Base-by-base conservation (phyloP, 2,329 filamentous ascomycete species). In the Phialocephala subalpina region DNA sequence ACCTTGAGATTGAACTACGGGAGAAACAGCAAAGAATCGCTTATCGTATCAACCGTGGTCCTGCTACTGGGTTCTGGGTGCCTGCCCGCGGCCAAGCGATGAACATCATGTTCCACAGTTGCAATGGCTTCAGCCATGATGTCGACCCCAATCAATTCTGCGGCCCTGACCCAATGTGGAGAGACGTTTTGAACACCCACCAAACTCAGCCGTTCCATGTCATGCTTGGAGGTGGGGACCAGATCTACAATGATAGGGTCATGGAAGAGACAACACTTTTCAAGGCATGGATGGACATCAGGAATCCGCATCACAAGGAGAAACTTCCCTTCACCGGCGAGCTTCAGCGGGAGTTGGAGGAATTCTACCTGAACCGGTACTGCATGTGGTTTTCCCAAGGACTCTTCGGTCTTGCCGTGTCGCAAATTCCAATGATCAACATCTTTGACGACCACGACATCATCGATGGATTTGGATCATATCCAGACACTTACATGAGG, bases 21-120 rank as follows among this genome's bases (percentile, higher is more conserved):
- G 84, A 89, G 22, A 86, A 84, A 65, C 92, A 98, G 78, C 88
- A 94, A 73, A 90, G 95, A 45, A 92, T 99, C 69, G 95, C 94
- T 0, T 99, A 99, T 79, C 92, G 94, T 62, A 97, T 99, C 81
- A 99, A 99, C 75, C 86, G 90, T 56, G 95, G 96, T 0, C 94
- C 95, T 6, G 88, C 93, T 2, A 89, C 92, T 60, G 93, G 91
- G 1, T 99, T 99, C 78, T 99, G 96, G 95, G 93, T 99, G 0
- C 96, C 97, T 5, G 91, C 91, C 36, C 87, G 85, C 58, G 91
- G 89, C 18, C 86, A 97, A 77, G 87, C 92, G 2, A 99, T 99
- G 96, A 97, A 98, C 80, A 92, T 97, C 77, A 97, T 98, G 94
- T 99, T 97, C 81, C 88, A 98, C 81, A 97, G 92, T 77, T 97